phyloP scores from a whole-genome alignment of 2,329 filamentous ascomycete genomes.

The Claviceps sp. region DNA sequence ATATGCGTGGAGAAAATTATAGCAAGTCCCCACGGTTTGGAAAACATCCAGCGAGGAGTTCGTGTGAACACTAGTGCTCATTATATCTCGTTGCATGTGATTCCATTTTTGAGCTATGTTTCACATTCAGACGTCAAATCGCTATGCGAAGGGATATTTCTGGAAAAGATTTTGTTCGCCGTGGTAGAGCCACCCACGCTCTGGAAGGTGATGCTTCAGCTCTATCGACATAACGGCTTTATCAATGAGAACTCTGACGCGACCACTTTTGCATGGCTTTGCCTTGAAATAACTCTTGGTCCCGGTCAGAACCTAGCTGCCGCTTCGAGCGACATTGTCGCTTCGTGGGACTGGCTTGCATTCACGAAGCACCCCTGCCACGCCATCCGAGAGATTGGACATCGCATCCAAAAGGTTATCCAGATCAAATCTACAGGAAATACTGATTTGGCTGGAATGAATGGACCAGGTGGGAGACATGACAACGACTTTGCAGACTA shows the following conservation, averaged over 20 bases:
- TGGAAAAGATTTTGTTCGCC: background rate
- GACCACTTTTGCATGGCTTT: constrained; percentile 8
- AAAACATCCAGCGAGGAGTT: background rate
- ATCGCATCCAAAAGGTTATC: constrained; percentile 26
- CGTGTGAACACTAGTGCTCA: background rate
- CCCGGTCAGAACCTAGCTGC: background rate
- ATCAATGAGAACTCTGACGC: background rate
- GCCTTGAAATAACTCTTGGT: constrained; percentile 7
- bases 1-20: background rate
- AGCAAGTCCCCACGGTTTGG: background rate
- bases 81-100: background rate
- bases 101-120: background rate
- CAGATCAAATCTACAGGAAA: constrained; percentile 14
- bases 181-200: background rate
- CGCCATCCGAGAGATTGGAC: constrained; percentile 14
- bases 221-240: background rate
- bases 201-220: background rate
- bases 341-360: constrained; percentile 11
- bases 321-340: background rate
- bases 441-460: constrained; percentile 11
- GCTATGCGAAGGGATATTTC: background rate
- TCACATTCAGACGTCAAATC: background rate
- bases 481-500: constrained; percentile 58
- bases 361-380: constrained; percentile 14
- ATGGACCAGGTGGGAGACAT: constrained; percentile 58